phyloP scores from a whole-genome alignment of 371 early-diverging fungal species.

The Apophysomyces sp. region DNA sequence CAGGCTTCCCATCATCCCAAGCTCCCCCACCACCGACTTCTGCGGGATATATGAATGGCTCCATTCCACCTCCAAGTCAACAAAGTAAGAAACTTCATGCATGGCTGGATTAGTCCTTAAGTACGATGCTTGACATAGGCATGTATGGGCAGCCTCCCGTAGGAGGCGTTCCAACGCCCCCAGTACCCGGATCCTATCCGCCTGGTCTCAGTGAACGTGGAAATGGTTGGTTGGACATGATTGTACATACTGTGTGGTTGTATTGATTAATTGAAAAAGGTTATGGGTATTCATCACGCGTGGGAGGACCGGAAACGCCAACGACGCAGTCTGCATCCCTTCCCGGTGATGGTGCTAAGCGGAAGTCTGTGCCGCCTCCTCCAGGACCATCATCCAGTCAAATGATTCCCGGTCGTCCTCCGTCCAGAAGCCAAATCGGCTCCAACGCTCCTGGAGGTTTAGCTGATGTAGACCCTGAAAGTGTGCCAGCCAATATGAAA shows the following conservation, averaged over 20 bases:
- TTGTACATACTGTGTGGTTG: too few species aligned
- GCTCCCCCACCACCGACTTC: slow-evolving; percentile 6
- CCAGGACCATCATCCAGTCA: slow-evolving; percentile 4
- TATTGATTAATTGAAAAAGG: too few species aligned
- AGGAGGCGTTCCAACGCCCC: too few species aligned
- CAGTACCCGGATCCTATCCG: too few species aligned
- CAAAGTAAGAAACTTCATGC: neutral
- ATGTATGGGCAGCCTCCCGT: too few species aligned
- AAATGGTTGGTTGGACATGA: too few species aligned
- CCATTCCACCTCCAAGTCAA: slow-evolving; percentile 3
- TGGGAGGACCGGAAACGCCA: slow-evolving; percentile 22
- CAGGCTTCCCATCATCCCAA: slow-evolving; percentile 11
- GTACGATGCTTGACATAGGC: too few species aligned
- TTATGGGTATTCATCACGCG: slow-evolving; percentile 17
- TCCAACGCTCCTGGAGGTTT: slow-evolving; percentile 43
- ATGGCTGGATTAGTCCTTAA: too few species aligned
- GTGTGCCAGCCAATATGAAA: slow-evolving; percentile 76
- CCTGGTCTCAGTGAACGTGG: too few species aligned
- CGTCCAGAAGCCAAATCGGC: slow-evolving; percentile 5
- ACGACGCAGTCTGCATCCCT: slow-evolving; percentile 17
- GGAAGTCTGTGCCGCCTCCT: slow-evolving; percentile 10
- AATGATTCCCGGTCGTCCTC: slow-evolving; percentile 11
- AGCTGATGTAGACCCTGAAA: slow-evolving; percentile 84
- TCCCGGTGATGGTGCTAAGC: slow-evolving; percentile 7
- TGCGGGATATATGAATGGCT: slow-evolving; percentile 15